Evolutionary conservation across 352 stramenopile genomes (phyloP).

Genomic region (Peronospora farinosa): DNA sequence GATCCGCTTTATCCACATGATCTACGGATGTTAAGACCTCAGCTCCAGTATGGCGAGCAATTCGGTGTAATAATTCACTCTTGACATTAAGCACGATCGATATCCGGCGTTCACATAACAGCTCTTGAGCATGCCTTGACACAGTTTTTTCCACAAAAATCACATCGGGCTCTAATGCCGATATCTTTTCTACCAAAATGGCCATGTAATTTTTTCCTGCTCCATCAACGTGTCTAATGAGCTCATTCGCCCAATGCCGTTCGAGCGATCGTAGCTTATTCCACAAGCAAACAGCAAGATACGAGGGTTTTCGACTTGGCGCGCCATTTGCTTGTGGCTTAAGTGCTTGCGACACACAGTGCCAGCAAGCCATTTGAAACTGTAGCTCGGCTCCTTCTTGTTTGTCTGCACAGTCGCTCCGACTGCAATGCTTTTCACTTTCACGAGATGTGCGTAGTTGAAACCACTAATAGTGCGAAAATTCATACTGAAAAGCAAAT

Average conservation of each 20-base stretch:
- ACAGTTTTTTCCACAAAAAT: constrained; percentile 90
- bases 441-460: constrained; percentile 72
- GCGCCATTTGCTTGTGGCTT: constrained; percentile 94
- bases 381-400: constrained; percentile 67
- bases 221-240: constrained; percentile 94
- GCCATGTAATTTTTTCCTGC: constrained; percentile 96
- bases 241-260: constrained; percentile 79
- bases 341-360: constrained; percentile 95
- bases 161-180: constrained; percentile 91
- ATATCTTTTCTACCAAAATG: constrained; percentile 95
- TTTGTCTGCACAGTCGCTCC: constrained; percentile 51
- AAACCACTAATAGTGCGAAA: constrained; percentile 67
- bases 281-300: constrained; percentile 94
- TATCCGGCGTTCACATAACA: constrained; percentile 88
- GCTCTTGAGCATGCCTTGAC: constrained; percentile 88
- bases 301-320: constrained; percentile 89
- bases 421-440: constrained; percentile 81
- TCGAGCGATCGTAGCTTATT: constrained; percentile 94
- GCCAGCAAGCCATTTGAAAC: constrained; percentile 93
- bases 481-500: constrained; percentile 79
- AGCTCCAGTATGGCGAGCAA: constrained; percentile 90
- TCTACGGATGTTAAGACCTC: constrained; percentile 90
- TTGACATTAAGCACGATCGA: constrained; percentile 94
- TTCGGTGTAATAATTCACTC: constrained; percentile 84
- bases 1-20: constrained; percentile 71